Evolutionary conservation across 139 green algal genomes (phyloP), one percentile per base, ranked within the genome.

Genomic region (Pedinophyceae sp.): DNA sequence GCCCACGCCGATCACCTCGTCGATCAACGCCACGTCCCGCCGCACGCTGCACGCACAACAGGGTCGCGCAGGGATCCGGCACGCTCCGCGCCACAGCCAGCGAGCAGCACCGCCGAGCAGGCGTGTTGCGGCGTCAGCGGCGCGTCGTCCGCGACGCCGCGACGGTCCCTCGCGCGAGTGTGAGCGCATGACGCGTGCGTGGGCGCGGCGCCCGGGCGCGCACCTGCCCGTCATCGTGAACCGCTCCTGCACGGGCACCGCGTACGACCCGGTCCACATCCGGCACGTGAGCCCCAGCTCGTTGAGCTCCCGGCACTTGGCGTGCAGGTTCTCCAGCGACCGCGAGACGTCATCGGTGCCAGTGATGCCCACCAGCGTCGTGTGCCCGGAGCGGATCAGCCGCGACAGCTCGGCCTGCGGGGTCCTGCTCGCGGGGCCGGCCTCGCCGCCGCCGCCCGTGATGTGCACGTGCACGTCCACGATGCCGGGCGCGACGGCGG

Each of bases 401-500:
- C 61, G 24, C 13, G 48, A 62, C 13, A 75, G 55, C 38, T 25
- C 17, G 5, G 58, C 52, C 47, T 75, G 59, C 0, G 67, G 64
- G 3, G 52, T 65, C n/a, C 69, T 29, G 40, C 53, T 65, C 20
- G 54, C 24, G 19, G 58, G 58, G 2, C 69, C 69, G 27, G 58
- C 54, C 40, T 61, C 39, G 24, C 53, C 41, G n/a, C 57, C 52
- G 38, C 66, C 52, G n/a, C 61, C 60, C 30, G 51, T 64, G 16
- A 68, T 53, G 40, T 70, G 64, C 18, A 62, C 54, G 46, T 72
- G 64, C 22, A 70, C 41, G 47, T 76, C 69, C 15, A 76, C 45
- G 6, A 76, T 52, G 28, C 64, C 69, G 18, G 60, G 60, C 20
- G 7, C 26, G n/a, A 30, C 40, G 51, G 22, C 27, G 38, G 27